phyloP scores from a whole-genome alignment of 2,329 filamentous ascomycete species.

The Aspergillus ochraceus region DNA sequence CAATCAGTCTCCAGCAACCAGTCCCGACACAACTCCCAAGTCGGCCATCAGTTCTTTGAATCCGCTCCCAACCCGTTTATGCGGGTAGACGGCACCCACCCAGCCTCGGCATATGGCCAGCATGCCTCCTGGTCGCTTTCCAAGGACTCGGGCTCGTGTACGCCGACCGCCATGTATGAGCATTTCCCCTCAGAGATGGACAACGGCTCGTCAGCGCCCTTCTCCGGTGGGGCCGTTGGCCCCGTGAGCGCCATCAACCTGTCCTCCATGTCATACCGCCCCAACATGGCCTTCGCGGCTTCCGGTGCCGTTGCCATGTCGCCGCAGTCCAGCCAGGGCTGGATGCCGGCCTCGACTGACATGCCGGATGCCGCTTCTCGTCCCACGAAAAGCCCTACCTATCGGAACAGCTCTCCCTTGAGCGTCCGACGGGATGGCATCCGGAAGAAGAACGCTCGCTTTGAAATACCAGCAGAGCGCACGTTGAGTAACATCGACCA shows the following conservation, averaged over 20 bases:
- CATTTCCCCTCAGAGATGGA: conserved; percentile 58
- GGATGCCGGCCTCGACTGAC: conserved; percentile 50
- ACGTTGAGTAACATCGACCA: conserved; percentile 94
- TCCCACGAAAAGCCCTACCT: conserved; percentile 63
- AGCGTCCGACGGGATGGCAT: conserved; percentile 79
- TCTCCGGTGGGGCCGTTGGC: conserved; percentile 44
- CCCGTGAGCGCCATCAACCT: conserved; percentile 42
- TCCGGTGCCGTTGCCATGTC: conserved; percentile 57
- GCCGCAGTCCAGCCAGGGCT: conserved; percentile 62
- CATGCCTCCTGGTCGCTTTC: conserved; percentile 63
- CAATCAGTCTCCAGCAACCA: conserved; percentile 43
- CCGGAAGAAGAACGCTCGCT: conserved; percentile 97
- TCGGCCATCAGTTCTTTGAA: conserved; percentile 50
- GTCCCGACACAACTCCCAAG: conserved; percentile 43
- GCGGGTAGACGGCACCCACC: conserved; percentile 55
- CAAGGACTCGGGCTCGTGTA: conserved; percentile 68
- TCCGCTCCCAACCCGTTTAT: conserved; percentile 62
- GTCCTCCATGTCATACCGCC: conserved; percentile 44
- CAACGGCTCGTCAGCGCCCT: conserved; percentile 42
- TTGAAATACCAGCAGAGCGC: conserved; percentile 92
- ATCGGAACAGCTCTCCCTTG: conserved; percentile 72
- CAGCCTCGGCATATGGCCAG: conserved; percentile 45
- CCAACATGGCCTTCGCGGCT: conserved; percentile 52
- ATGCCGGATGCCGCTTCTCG: conserved; percentile 52
- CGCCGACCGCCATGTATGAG: conserved; percentile 71